Percentiles rank a stretch among this genome's conserved stretches.
Conservation (phyloP, 768 basidiomycete genomes). For the Rhizopogon salebrosus region DNA sequence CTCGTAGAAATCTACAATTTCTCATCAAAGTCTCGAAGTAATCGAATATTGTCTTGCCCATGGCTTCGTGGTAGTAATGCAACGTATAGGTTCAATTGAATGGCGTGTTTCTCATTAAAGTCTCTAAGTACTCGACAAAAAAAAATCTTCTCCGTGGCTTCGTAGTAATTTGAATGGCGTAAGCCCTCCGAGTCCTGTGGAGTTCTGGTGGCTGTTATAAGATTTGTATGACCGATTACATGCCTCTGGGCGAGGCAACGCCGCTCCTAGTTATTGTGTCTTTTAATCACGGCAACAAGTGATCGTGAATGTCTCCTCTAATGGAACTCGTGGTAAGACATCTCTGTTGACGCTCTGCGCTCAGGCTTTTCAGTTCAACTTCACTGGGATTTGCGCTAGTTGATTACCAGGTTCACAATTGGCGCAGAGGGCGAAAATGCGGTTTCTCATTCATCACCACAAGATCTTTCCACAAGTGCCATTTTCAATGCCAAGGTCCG, state of each 20-base stretch:
- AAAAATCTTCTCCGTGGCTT: conserved; percentile 20
- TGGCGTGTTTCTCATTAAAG: no score
- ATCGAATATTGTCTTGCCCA: conserved; percentile 22
- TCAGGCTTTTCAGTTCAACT: no score
- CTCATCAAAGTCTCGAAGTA: no score
- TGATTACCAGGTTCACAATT: background rate
- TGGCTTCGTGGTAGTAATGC: conserved; percentile 33
- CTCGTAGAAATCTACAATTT: no score
- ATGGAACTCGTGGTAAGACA: background rate
- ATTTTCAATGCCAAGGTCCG: conserved; percentile 35
- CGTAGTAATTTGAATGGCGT: conserved; percentile 34
- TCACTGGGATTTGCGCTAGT: no score
- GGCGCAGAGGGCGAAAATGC: background rate
- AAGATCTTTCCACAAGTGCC: conserved; percentile 29
- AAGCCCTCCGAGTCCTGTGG: no score
- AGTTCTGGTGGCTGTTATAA: conserved; percentile 34
- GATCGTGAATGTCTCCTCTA: background rate
- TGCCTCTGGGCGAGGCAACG: conserved; percentile 28
- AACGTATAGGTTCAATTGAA: conserved; percentile 38
- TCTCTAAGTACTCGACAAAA: no score
- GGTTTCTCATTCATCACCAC: conserved; percentile 28
- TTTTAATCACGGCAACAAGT: background rate
- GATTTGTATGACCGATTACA: conserved; percentile 28
- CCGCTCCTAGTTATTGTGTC: conserved; percentile 6
- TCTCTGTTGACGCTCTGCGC: background rate